These are phyloP conservation scores for Globisporangium paddicum DNA, from an alignment of 352 stramenopile species.

Conservation along the genomic window DNA sequence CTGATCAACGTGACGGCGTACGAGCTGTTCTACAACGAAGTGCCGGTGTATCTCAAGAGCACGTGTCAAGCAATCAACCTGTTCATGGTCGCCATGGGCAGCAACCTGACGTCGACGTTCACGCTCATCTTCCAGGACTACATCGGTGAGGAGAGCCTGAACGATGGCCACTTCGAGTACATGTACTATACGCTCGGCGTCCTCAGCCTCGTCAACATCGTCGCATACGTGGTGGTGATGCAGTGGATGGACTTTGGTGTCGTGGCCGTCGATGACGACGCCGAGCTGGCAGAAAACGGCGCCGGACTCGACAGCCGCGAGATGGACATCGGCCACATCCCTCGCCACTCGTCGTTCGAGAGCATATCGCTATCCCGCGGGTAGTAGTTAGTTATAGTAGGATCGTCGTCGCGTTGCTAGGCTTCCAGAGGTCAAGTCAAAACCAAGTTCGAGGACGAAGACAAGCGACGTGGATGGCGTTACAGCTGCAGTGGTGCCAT, in stretches of 20 bases:
- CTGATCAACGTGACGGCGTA: conserved; percentile 87
- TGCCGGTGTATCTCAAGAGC: conserved; percentile 85
- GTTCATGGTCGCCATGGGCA: conserved; percentile 87
- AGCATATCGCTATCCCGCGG: conserved; percentile 45
- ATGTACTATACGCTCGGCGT: conserved; percentile 85
- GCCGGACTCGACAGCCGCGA: neutral
- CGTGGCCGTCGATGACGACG: conserved; percentile 63
- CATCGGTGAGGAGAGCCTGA: conserved; percentile 55
- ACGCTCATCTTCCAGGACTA: conserved; percentile 79
- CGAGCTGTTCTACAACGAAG: conserved; percentile 86
- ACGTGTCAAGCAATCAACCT: conserved; percentile 85
- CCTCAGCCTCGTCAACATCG: conserved; percentile 67
- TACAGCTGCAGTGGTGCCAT: no score
- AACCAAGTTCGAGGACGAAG: no score
- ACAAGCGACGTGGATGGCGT: no score
- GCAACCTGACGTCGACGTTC: conserved; percentile 86
- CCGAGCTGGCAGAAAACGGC: conserved; percentile 53
- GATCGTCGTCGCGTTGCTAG: no score
- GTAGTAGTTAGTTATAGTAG: neutral
- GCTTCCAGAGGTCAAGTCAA: no score
- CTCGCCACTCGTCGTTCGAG: conserved; percentile 54
- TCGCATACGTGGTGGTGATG: conserved; percentile 76
- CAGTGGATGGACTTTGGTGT: conserved; percentile 87
- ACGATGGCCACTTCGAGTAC: conserved; percentile 85
- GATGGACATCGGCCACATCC: no score